Evolutionary conservation across 1,284 basidiomycete genomes (phyloP), one percentile per base, ranked within the genome.

Genomic region (Pterulicium gracile): DNA sequence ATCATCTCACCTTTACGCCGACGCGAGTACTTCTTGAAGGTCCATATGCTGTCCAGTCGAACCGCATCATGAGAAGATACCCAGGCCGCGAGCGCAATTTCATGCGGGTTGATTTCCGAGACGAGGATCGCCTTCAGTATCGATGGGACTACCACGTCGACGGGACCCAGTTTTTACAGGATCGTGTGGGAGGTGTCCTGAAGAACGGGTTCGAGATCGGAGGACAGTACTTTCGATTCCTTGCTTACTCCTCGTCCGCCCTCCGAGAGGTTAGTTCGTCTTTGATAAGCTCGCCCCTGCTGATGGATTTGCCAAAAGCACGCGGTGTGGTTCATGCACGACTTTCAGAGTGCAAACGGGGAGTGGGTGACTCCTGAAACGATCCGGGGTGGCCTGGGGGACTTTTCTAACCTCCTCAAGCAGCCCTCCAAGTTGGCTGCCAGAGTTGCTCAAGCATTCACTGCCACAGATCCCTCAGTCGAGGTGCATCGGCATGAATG

Each of bases 371-470:
- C 68, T 18, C 72, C 80, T 0, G 63, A 73, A 24, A 62, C 50
- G 14, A 86, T 90, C 47, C 70, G 87, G 19, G 54, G 65, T 19
- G 64, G 66, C 14, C 67, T 88, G 14, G 87, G 86, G 12, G 68
- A 83, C 54, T 88, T 89, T 57, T 55, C 65, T 0, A 58, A 62
- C 2, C 69, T 85, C 17, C 68, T 81, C 40, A 62, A 58, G 42
- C 69, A 66, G 24, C 86, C 87, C 3, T 85, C 86, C 1, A 84
- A 83, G 56, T 88, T 79, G 57, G 87, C 85, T 7, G 88, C 88
- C 13, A 73, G 88, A 23, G 66, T 91, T 53, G 82, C 83, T 4
- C 88, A 89, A 61, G 85, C 86, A 0, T 90, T 90, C 56, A 86
- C 84, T 0, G 80, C 81, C 1, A 90, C 88, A 2, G 78, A 85